Evolutionary conservation across 352 stramenopile genomes (phyloP), one percentile per base, ranked within the genome.

Genomic region (Paralagenidium karlingii): DNA sequence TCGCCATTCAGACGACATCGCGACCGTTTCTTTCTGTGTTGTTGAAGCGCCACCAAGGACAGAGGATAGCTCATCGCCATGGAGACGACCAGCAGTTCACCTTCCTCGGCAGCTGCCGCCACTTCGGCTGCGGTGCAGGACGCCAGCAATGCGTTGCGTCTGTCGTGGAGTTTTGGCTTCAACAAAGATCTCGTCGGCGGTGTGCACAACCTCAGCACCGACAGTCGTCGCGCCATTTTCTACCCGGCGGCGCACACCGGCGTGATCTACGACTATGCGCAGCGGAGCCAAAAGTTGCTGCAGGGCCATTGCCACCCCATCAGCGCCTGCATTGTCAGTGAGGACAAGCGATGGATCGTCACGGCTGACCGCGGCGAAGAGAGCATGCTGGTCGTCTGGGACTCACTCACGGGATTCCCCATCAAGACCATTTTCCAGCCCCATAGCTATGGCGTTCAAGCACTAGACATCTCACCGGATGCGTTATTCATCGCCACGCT

Each of bases 301-400:
- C 88, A 96, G 55, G 82, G 78, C 3, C 85, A 96, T 53, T 96
- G 82, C 45, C 91, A 96, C 32, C 65, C 76, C 11, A 97, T 97
- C 56, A 83, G 63, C 7, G 83, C 70, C 50, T 92, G 76, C 40
- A 71, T 68, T 19, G 82, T 96, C 16, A 95, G 80, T 49, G 65
- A 89, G 24, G 82, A 96, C 63, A 96, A 96, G 60, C 77, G 82
- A 16, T 96, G 80, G 81, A 85, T 96, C 43, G 83, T 91, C 30
- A 97, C 86, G 26, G 85, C 79, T 10, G 88, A 96, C 38, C 54
- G 59, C 3, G 86, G 86, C 0, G 32, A 51, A 5, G 83, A 97
- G 46, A 86, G 75, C 16, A 91, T 96, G 67, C 64, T 97, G 19
- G 84, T 97, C 7, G 71, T 97, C 11, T 97, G 88, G 86, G 86